Base-by-base conservation (phyloP, 2,329 filamentous ascomycete species). In the Xylariaceae sp. region DNA sequence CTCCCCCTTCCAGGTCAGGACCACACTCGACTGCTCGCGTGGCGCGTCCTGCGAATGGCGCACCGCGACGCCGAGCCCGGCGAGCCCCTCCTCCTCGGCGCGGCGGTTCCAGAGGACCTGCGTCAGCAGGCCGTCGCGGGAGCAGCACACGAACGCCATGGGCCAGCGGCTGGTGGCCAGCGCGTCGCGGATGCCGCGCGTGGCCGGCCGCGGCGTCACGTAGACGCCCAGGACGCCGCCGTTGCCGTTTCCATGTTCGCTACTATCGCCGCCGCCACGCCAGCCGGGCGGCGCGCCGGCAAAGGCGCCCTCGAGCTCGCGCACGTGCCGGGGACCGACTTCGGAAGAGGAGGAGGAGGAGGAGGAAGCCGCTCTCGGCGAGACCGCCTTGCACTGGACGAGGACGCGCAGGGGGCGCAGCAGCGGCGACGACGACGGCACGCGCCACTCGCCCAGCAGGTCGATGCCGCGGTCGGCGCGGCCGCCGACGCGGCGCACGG, bases 251-350 rank as follows among this genome's bases (percentile, higher is more conserved):
- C n/a, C n/a, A n/a, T n/a, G n/a, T n/a, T n/a, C n/a, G n/a, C n/a
- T n/a, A n/a, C n/a, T n/a, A n/a, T n/a, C n/a, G n/a, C n/a, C n/a
- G n/a, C n/a, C n/a, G 0, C 72, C 75, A 33, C 77, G 67, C 83
- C 84, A 94, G 1, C 80, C 81, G 0, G 70, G 62, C 1, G 87
- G 88, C 5, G 84, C 83, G 10, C 77, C 79, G 2, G 70, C 68
- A 50, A 92, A 83, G 0, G 86, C 76, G 3, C 90, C 90, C 52
- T 87, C 83, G 3, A 90, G 68, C 60, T 90, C 84, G n/a, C 84
- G 73, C 7, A 86, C 61, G 29, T 77, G 63, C 19, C 68, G 61
- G 1, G 84, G 83, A 0, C 74, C 66, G 10, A 67, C 35, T 14
- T 14, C 36, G 13, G 52, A 43, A 29, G 65, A 63, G 36, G 63